Evolutionary conservation across 108 stramenopile species (phyloP).

Genomic region (Cyclotella distinguenda): DNA sequence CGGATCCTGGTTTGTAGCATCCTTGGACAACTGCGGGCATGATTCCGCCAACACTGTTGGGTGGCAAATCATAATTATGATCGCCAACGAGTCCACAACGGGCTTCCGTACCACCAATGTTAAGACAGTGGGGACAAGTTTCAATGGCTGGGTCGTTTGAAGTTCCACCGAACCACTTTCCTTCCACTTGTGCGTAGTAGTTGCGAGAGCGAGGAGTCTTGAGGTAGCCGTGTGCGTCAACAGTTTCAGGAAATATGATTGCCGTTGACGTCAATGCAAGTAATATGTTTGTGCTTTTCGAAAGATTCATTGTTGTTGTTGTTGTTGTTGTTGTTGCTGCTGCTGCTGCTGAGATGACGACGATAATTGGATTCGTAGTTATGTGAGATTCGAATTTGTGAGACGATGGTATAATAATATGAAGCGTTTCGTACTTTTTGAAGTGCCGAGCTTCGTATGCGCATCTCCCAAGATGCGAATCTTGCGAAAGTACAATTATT

Average conservation of each 20-base stretch:
- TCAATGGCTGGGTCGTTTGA: constrained; percentile 20
- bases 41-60: constrained; percentile 37
- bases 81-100: constrained; percentile 32
- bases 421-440: too few relatives aligned
- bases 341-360: not conserved
- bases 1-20: constrained; percentile 42
- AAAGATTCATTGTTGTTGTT: constrained; percentile 9
- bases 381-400: not conserved
- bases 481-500: too few relatives aligned
- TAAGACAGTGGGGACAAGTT: constrained; percentile 34
- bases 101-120: constrained; percentile 45
- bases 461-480: too few relatives aligned
- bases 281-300: not conserved
- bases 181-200: constrained; percentile 30
- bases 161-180: constrained; percentile 25
- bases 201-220: constrained; percentile 45
- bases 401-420: not conserved
- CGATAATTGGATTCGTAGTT: too few relatives aligned
- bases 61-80: constrained; percentile 53
- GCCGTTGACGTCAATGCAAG: constrained; percentile 1
- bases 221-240: constrained; percentile 44
- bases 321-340: not conserved
- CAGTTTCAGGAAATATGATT: not conserved
- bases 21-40: constrained; percentile 46
- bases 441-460: too few relatives aligned